Percentiles rank a stretch among this genome's conserved stretches.
phyloP scores from a whole-genome alignment of 2,329 filamentous ascomycete genomes.

The Penicillium sp. region DNA sequence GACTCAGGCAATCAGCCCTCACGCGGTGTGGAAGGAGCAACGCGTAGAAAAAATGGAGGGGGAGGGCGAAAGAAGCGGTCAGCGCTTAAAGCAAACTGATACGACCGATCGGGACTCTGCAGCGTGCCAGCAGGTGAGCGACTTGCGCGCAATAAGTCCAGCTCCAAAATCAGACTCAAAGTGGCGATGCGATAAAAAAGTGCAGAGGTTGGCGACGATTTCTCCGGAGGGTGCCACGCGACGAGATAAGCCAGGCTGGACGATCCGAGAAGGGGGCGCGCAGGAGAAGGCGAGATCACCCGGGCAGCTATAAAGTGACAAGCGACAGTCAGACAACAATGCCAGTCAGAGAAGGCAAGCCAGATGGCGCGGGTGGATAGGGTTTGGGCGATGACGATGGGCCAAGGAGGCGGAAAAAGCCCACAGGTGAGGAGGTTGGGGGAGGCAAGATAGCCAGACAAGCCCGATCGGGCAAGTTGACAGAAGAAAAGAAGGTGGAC shows the following conservation, averaged over 20 bases:
- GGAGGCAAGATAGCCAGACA: conserved; percentile 15
- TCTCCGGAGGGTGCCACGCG: conserved; percentile 17
- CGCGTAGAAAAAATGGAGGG: conserved; percentile 11
- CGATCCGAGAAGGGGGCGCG: conserved; percentile 11
- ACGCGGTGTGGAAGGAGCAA: conserved; percentile 23
- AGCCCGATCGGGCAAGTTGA: conserved; percentile 21
- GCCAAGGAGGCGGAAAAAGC: conserved; percentile 24
- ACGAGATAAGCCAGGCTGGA: conserved; percentile 13
- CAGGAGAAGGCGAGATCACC: conserved; percentile 6
- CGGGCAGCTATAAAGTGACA: conserved; percentile 5
- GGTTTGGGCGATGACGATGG: conserved; percentile 20
- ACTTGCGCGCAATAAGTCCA: conserved; percentile 3
- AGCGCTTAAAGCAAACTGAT: conserved; percentile 9
- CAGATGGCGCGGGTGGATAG: conserved; percentile 10
- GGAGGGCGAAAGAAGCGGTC: conserved; percentile 15
- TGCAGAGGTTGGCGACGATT: conserved; percentile 7
- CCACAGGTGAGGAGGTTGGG: conserved; percentile 18
- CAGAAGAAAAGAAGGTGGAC: conserved; percentile 8
- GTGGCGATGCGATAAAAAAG: conserved; percentile 11
- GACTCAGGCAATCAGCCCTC: conserved; percentile 25
- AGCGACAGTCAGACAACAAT: conserved; percentile 11
- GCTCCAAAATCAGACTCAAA: conserved; percentile 4
- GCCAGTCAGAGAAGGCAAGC: conserved; percentile 5
- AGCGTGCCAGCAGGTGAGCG: conserved; percentile 2
- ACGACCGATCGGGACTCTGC: conserved; percentile 1